These are phyloP conservation scores for Trapa bicornis DNA, from an alignment of 345 rosid genomes.

Conservation along the genomic window DNA sequence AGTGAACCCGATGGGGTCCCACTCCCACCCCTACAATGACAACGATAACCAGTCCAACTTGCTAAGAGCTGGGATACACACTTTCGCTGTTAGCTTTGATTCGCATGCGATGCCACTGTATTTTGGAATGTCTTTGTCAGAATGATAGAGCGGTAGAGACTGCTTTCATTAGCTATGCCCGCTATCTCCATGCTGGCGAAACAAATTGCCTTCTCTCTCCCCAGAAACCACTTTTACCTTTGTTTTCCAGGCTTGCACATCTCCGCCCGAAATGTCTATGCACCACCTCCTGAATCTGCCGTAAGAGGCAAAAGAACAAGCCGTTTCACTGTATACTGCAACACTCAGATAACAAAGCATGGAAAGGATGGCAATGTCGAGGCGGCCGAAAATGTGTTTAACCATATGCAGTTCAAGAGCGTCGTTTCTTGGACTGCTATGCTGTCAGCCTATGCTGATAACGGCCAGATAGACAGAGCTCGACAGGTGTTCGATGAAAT, in stretches of 20 bases:
- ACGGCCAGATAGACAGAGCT: slow-evolving; percentile 44
- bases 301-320: not conserved
- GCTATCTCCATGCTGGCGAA: not conserved
- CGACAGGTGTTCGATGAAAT: slow-evolving; percentile 54
- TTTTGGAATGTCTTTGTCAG: too few species aligned
- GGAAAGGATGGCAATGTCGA: slow-evolving; percentile 41
- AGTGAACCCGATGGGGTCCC: too few species aligned
- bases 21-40: too few species aligned
- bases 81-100: too few species aligned
- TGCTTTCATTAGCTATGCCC: too few species aligned
- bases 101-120: too few species aligned
- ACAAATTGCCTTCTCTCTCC: not conserved
- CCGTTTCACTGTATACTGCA: slow-evolving; percentile 36
- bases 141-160: too few species aligned
- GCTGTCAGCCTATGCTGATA: slow-evolving; percentile 48
- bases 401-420: slow-evolving; percentile 39
- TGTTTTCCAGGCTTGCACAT: not conserved
- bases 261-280: not conserved
- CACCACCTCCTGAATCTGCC: not conserved
- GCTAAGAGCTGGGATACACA: too few species aligned
- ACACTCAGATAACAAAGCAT: slow-evolving; percentile 48
- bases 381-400: slow-evolving; percentile 51
- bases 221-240: not conserved
- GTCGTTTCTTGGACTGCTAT: slow-evolving; percentile 68
- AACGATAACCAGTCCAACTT: too few species aligned